Evolutionary conservation across 257 asterid species (phyloP), one percentile per base, ranked within the genome.

Genomic region (Solanum pinnatisectum): DNA sequence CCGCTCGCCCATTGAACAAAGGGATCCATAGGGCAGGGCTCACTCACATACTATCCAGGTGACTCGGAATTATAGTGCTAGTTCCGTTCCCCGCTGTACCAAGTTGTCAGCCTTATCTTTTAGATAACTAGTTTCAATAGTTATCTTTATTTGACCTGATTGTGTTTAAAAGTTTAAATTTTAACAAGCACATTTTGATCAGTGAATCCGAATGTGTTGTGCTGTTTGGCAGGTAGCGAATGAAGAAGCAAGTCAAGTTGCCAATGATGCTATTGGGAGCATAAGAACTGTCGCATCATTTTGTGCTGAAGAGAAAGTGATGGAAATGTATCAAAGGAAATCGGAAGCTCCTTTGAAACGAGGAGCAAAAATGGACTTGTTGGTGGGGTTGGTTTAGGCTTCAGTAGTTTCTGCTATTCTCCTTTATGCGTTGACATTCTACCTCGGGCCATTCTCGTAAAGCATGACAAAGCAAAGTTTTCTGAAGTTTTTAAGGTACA

Each of bases 231-330:
- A 95, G 98, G 90, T 91, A 88, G 4, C 90, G 83, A 93, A 94
- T 23, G 95, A 94, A 88, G 98, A 92, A 35, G 98, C 96, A 35
- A 92, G 90, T 83, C 93, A 92, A 88, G 93, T 95, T 32, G 98
- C 94, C 0, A 92, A 93, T 76, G 96, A 93, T 81, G 97, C 96
- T 30, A 92, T 94, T 6, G 93, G 95, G 60, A 94, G 92, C 70
- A 94, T 94, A 8, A 89, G 96, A 76, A 94, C 98, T 8, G 92
- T 95, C 70, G 94, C 98, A 87, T 94, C 98, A 0, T 94, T 94
- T 78, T 91, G 93, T 73, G 96, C 98, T 1, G 98, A 95, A 72
- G 94, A 92, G 71, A 93, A 92, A 85, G 95, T 95, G 40, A 84
- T 94, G 72, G 84, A 88, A 82, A 86, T 93, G 37, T 94, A 95